Base-by-base conservation (phyloP, 2,329 filamentous ascomycete species). In the Aspergillus chevalieri region DNA sequence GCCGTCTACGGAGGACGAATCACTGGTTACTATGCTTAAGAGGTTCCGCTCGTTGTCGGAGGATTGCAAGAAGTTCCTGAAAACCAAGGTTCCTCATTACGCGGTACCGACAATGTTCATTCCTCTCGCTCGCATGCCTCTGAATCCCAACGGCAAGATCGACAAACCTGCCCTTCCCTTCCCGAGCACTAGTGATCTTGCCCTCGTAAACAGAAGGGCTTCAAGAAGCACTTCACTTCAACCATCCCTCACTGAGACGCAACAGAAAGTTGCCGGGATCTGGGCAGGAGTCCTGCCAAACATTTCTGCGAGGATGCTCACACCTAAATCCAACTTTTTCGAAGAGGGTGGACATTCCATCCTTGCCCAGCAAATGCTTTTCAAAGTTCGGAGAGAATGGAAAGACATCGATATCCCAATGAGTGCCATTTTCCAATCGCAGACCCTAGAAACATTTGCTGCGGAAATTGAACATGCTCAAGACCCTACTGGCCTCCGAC, bases 131-230 rank as follows among this genome's bases (percentile, higher is more conserved):
- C 82, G 83, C 49, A 78, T 92, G 54, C 87, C 87, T 1, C 70
- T 92, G n/a, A 91, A 89, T 66, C 86, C 86, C n/a, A 90, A 90
- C 58, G 86, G 87, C 59, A 93, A 93, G 71, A 81, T 92, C 38
- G 89, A 94, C 69, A 86, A 84, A 68, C 85, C 87, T 12, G 82
- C 81, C 2, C 75, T 94, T 47, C 89, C 89, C 0, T 93, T 91
- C 78, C 91, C 83, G 36, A 87, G 92, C 67, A 82, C 82, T 21
- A 80, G 81, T 10, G 79, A 87, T 59, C 76, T 85, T 33, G 78
- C 79, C 44, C 78, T 80, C 28, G 80, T 79, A 8, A 26, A 26
- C 24, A 8, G 24, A 26, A 26, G 24, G 3, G 75, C 76, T 49
- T 74, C 73, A 28, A 72, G 75, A 61, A 71, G 64, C 65, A 77